Base-by-base conservation (phyloP, 2,329 filamentous ascomycete species). In the Colletotrichum sp. region DNA sequence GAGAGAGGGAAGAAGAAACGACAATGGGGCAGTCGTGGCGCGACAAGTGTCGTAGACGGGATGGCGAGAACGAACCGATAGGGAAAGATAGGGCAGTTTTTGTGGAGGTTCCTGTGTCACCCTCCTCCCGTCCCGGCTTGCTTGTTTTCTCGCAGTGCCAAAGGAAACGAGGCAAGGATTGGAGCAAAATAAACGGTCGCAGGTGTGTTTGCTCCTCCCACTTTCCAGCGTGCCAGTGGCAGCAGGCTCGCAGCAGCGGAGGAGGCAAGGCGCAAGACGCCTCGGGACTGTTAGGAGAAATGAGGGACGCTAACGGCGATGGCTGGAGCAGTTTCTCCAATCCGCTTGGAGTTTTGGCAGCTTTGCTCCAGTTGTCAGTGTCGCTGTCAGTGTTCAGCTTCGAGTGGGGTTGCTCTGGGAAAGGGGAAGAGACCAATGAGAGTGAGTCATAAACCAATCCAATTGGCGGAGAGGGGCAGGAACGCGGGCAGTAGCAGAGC, bases 161-260 rank as follows among this genome's bases (percentile, higher is more conserved):
- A 60, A 69, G 9, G 26, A n/a, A 57, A 28, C 32, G 7, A 39
- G 28, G n/a, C 44, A 21, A 49, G 44, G 44, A 2, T 49, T 49
- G n/a, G n/a, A 21, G 44, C 6, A 13, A 49, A 21, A 49, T 49
- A 59, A 28, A 36, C 28, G 49, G 69, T 44, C 64, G 36, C 55
- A 68, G 69, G 24, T 36, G 30, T 68, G 32, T 71, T 71, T 72
- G 62, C 70, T 72, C 69, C 62, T 44, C 70, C 62, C 49, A 68
- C 71, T 69, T 73, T 55, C 39, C 65, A 44, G 59, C 28, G n/a
- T 30, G 15, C 26, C 57, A 60, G 55, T 59, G 6, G 39, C 34
- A 52, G 59, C 30, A 63, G 18, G 0, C 44, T 21, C 26, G 59
- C 59, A 63, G 59, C 59, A 63, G 26, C 59, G 44, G 6, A 21